phyloP scores from a whole-genome alignment of 148 eudicot genomes.

The Fagopyrum tataricum region DNA sequence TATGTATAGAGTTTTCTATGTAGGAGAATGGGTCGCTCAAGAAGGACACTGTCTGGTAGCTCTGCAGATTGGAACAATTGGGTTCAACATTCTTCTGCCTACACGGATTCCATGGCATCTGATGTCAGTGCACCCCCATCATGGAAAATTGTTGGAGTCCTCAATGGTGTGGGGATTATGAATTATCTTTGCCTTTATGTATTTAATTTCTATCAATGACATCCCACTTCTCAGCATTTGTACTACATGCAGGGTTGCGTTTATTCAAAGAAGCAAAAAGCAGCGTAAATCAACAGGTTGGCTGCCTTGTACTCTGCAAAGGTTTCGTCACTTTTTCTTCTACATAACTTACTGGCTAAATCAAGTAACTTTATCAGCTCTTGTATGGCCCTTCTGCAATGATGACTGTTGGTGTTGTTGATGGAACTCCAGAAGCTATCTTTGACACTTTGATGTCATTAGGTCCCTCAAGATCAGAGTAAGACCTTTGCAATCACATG shows the following conservation, averaged over 20 bases:
- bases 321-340: not conserved
- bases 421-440: conserved; percentile 56
- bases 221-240: not conserved
- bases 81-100: conserved; percentile 32
- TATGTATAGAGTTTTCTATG: not conserved
- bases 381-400: conserved; percentile 61
- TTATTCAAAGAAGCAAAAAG: conserved; percentile 60
- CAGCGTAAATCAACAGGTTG: conserved; percentile 13
- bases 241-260: conserved; percentile 42
- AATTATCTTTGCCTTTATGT: not conserved
- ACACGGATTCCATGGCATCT: conserved; percentile 48
- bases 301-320: not conserved
- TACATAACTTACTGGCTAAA: not conserved
- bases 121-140: conserved; percentile 75
- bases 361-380: conserved; percentile 20
- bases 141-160: conserved; percentile 65
- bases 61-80: conserved; percentile 24
- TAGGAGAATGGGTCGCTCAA: conserved; percentile 36
- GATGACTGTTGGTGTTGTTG: conserved; percentile 62
- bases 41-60: conserved; percentile 29
- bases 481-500: conserved; percentile 15
- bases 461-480: conserved; percentile 71
- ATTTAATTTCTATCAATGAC: not conserved
- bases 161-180: conserved; percentile 39
- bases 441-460: conserved; percentile 61